phyloP scores from a whole-genome alignment of 2,329 filamentous ascomycete genomes.

The Endothia cerciana region DNA sequence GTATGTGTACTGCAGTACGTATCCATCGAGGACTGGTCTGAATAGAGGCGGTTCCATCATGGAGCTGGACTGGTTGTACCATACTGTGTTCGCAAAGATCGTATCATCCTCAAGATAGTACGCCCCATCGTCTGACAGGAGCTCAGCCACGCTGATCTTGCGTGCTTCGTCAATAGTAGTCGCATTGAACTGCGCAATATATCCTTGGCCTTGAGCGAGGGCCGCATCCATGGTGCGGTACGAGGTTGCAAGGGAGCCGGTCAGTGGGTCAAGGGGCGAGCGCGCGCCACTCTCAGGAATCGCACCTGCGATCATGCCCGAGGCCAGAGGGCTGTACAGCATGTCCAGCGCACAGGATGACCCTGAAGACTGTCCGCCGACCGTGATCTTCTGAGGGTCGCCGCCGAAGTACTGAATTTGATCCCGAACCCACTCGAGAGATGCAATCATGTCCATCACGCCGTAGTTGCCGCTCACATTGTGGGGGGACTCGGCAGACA shows the following conservation, averaged over 20 bases:
- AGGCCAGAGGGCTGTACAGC: constrained; percentile 12
- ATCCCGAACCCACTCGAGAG: constrained; percentile 35
- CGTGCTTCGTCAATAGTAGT: constrained; percentile 32
- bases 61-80: constrained; percentile 1
- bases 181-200: constrained; percentile 31
- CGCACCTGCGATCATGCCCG: constrained; percentile 34
- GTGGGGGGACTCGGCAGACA: constrained; percentile 37
- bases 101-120: constrained; percentile 7
- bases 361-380: constrained; percentile 69
- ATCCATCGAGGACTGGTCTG: constrained; percentile 19
- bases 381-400: constrained; percentile 66
- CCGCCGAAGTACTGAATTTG: constrained; percentile 71
- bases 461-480: constrained; percentile 64
- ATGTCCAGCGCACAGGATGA: background rate
- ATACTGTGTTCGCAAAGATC: constrained; percentile 9
- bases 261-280: constrained; percentile 36
- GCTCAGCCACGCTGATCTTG: constrained; percentile 28
- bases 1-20: constrained; percentile 18
- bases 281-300: constrained; percentile 40
- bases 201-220: constrained; percentile 29
- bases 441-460: constrained; percentile 70
- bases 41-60: constrained; percentile 15
- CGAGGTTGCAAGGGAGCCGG: constrained; percentile 34
- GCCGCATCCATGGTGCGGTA: constrained; percentile 35
- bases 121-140: background rate